Evolutionary conservation across 2,329 filamentous ascomycete genomes (phyloP).

Genomic region (Seiridium unicorne): DNA sequence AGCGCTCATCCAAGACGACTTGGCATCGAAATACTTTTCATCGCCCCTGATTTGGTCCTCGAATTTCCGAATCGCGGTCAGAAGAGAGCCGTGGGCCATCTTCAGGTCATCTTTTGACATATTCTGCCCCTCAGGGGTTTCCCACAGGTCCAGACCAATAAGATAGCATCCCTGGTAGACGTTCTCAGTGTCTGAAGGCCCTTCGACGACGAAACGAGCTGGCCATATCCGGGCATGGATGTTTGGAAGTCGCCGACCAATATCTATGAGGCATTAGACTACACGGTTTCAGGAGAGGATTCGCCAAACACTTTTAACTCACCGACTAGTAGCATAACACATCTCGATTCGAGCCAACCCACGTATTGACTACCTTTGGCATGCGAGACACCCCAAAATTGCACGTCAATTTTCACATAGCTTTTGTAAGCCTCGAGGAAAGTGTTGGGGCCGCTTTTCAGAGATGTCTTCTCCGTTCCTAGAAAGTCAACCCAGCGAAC

Average conservation of each 20-base stretch:
- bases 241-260: constrained; percentile 49
- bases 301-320: constrained; percentile 21
- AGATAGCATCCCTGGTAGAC: constrained; percentile 63
- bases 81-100: constrained; percentile 40
- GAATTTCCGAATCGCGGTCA: constrained; percentile 43
- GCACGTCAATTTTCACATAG: constrained; percentile 60
- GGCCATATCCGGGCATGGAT: constrained; percentile 62
- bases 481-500: constrained; percentile 45
- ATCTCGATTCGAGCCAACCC: constrained; percentile 64
- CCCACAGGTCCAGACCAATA: constrained; percentile 49
- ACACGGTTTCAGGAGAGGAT: background rate
- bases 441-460: constrained; percentile 29
- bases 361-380: constrained; percentile 54
- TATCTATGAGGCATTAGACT: constrained; percentile 37
- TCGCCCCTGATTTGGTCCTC: constrained; percentile 45
- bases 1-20: constrained; percentile 47
- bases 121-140: constrained; percentile 15
- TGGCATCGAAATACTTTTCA: constrained; percentile 46
- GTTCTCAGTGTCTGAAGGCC: constrained; percentile 20
- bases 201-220: constrained; percentile 48
- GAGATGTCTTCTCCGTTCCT: constrained; percentile 10
- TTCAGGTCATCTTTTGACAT: constrained; percentile 40
- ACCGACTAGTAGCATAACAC: constrained; percentile 57
- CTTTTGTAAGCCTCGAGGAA: constrained; percentile 52
- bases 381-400: constrained; percentile 63